A percentile compares a stretch with the other conserved stretches of the same genome.
These are phyloP conservation scores for Aureobasidium melanogenum DNA, from an alignment of 2,329 filamentous ascomycete genomes.

Conservation along the genomic window DNA sequence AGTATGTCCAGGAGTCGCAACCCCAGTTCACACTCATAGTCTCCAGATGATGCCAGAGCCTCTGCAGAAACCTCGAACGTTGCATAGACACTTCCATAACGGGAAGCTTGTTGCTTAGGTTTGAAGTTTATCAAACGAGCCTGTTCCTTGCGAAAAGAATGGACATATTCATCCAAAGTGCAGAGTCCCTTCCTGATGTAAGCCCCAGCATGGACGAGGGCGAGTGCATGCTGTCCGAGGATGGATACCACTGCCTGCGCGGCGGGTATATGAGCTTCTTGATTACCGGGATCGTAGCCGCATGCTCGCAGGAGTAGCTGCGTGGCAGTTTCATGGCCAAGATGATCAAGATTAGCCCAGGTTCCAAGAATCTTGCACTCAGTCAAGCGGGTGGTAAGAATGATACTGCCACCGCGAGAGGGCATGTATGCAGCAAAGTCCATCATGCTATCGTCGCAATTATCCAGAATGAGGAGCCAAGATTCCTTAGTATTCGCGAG, in stretches of 20 bases:
- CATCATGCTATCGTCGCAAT: conserved; percentile 19
- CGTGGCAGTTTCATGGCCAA: neutral
- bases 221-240: conserved; percentile 19
- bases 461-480: conserved; percentile 22
- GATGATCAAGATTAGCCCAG: conserved; percentile 14
- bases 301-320: neutral
- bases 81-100: conserved; percentile 28
- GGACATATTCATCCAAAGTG: conserved; percentile 20
- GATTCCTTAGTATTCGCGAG: conserved; percentile 15
- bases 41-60: conserved; percentile 17
- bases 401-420: conserved; percentile 15
- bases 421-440: conserved; percentile 17
- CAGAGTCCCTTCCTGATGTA: conserved; percentile 22
- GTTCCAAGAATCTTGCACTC: conserved; percentile 16
- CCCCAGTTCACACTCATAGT: neutral
- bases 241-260: neutral
- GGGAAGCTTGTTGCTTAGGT: conserved; percentile 22
- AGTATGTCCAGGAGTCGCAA: neutral
- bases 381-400: conserved; percentile 19
- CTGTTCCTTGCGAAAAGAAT: conserved; percentile 18
- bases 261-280: neutral
- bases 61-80: conserved; percentile 29
- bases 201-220: conserved; percentile 22
- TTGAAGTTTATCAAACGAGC: conserved; percentile 22
- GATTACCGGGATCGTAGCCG: neutral